phyloP scores from a whole-genome alignment of 106 monocot species.

The Triglochin maritima region DNA sequence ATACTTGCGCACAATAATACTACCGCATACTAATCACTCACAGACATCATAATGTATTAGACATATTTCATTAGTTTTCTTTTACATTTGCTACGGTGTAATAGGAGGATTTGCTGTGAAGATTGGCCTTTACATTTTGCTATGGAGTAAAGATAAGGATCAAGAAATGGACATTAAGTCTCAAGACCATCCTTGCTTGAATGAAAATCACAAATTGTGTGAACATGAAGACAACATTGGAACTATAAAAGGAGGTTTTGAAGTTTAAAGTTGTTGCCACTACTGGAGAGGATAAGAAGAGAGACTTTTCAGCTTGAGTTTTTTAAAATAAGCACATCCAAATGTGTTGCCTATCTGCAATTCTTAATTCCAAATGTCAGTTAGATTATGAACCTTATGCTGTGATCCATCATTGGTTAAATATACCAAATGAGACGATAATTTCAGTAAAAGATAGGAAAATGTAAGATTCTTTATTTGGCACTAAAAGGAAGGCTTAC shows the following conservation, averaged over 20 bases:
- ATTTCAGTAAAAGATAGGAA: too few species aligned
- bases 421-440: background rate
- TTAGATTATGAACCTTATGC: background rate
- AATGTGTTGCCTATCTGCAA: background rate
- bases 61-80: too few species aligned
- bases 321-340: background rate
- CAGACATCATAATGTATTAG: too few species aligned
- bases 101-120: slow-evolving; percentile 63
- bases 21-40: too few species aligned
- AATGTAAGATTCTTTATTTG: too few species aligned
- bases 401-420: background rate
- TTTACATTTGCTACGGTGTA: slow-evolving; percentile 29
- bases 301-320: background rate
- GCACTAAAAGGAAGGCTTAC: too few species aligned
- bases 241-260: slow-evolving; percentile 6
- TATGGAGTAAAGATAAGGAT: slow-evolving; percentile 80
- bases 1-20: too few species aligned
- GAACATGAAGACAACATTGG: slow-evolving; percentile 1
- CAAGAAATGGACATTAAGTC: slow-evolving; percentile 13
- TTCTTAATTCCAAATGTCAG: background rate
- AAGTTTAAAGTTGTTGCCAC: background rate
- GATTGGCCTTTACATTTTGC: slow-evolving; percentile 50
- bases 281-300: background rate
- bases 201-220: slow-evolving; percentile 6
- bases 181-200: slow-evolving; percentile 8